phyloP scores from a whole-genome alignment of 2,329 filamentous ascomycete genomes.

The Alternaria atra region DNA sequence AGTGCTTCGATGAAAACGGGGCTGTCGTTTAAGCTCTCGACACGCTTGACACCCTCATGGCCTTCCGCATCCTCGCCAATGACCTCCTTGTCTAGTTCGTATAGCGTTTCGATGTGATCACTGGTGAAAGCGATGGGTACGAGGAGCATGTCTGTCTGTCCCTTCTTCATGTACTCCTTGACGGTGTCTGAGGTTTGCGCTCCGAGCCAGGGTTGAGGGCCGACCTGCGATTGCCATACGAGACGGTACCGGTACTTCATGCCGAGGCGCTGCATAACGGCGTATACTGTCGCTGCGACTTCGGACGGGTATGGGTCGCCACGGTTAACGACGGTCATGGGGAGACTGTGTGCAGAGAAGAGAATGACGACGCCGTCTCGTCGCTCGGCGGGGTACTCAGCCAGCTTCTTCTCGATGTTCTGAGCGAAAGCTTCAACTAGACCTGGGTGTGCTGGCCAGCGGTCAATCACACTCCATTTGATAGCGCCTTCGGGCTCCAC shows the following conservation, averaged over 20 bases:
- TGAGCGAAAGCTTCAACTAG: conserved; percentile 90
- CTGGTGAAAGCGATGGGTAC: conserved; percentile 98
- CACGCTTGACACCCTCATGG: conserved; percentile 74
- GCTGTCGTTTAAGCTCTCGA: conserved; percentile 90
- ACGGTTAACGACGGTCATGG: conserved; percentile 97
- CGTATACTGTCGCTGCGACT: conserved; percentile 93
- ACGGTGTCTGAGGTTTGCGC: conserved; percentile 92
- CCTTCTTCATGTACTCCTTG: conserved; percentile 86
- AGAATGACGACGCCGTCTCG: conserved; percentile 83
- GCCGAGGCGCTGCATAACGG: conserved; percentile 90
- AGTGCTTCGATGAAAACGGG: conserved; percentile 89
- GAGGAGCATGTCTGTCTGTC: conserved; percentile 87
- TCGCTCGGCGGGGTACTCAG: conserved; percentile 82
- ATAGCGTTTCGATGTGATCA: conserved; percentile 98
- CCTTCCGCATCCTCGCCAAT: conserved; percentile 77
- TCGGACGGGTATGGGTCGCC: conserved; percentile 95
- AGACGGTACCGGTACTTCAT: conserved; percentile 92
- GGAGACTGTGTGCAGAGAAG: conserved; percentile 94
- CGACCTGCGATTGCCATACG: conserved; percentile 98
- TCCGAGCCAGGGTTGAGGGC: conserved; percentile 92
- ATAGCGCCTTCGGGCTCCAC: conserved; percentile 73
- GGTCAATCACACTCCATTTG: conserved; percentile 96
- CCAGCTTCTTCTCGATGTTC: conserved; percentile 87
- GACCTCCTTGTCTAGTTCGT: conserved; percentile 92
- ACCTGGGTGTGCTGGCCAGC: conserved; percentile 92